Conservation (phyloP, 108 stramenopile species). For the Stephanodiscus minutulus region DNA sequence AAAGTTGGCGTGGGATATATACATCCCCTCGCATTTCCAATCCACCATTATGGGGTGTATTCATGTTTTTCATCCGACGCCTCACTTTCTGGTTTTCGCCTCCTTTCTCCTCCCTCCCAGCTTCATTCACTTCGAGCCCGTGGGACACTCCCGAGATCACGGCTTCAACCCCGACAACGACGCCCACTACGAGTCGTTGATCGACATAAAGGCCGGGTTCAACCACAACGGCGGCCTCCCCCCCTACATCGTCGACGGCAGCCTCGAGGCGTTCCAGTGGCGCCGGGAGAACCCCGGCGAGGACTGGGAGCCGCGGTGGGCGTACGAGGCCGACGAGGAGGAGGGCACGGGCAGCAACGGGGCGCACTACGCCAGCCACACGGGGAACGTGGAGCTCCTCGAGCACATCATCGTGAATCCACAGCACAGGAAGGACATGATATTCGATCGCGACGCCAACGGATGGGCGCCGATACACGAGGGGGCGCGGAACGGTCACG, state of each 20-base stretch:
- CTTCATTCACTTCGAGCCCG: constrained; percentile 75
- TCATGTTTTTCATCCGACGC: no score
- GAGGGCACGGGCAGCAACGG: constrained; percentile 27
- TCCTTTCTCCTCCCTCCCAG: constrained; percentile 9
- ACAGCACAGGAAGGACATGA: constrained; percentile 15
- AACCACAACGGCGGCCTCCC: constrained; percentile 45
- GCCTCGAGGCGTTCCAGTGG: constrained; percentile 44
- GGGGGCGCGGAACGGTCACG: constrained; percentile 26
- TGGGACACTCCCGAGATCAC: constrained; percentile 45
- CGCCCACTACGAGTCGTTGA: constrained; percentile 5
- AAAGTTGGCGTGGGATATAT: not conserved
- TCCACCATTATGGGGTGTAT: no score
- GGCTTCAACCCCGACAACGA: constrained; percentile 30
- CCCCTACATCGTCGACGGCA: constrained; percentile 53
- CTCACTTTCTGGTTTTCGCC: no score
- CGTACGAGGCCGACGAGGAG: constrained; percentile 26
- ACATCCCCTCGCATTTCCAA: no score
- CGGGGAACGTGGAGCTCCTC: constrained; percentile 30
- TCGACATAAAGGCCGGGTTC: constrained; percentile 24
- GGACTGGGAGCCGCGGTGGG: constrained; percentile 25
- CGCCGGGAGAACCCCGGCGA: constrained; percentile 15
- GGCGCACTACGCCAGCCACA: constrained; percentile 33
- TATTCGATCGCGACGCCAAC: constrained; percentile 31
- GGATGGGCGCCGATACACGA: constrained; percentile 41
- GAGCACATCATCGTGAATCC: constrained; percentile 26